phyloP scores from a whole-genome alignment of 257 asterid genomes.

The Pogostemon cablin region DNA sequence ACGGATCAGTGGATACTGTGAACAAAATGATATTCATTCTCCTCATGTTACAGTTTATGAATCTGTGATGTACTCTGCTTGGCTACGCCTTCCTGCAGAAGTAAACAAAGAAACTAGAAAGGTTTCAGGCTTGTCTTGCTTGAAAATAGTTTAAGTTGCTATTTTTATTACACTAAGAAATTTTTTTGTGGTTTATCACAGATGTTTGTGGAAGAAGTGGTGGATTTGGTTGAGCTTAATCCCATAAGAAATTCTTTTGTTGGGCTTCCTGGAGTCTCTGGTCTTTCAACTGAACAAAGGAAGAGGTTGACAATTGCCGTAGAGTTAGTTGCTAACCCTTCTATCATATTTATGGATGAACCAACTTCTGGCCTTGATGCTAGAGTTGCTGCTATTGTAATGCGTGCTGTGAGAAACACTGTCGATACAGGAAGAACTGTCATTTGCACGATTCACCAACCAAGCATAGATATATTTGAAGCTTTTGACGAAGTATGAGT shows the following conservation, averaged over 20 bases:
- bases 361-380: constrained; percentile 70
- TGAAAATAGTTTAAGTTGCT: too few relatives aligned
- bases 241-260: constrained; percentile 45
- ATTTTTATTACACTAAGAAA: too few relatives aligned
- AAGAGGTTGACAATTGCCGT: constrained; percentile 63
- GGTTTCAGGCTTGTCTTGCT: constrained; percentile 25
- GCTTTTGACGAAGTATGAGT: too few relatives aligned
- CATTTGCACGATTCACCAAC: not conserved
- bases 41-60: constrained; percentile 63
- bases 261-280: constrained; percentile 62
- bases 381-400: constrained; percentile 68
- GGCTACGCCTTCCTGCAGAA: constrained; percentile 61
- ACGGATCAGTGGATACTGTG: constrained; percentile 62
- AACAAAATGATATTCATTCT: constrained; percentile 59
- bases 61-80: constrained; percentile 62
- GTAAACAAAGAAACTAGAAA: constrained; percentile 38
- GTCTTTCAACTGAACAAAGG: constrained; percentile 69
- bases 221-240: constrained; percentile 56
- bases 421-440: constrained; percentile 63
- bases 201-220: constrained; percentile 61
- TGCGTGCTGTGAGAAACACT: constrained; percentile 54
- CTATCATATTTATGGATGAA: constrained; percentile 66
- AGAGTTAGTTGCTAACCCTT: constrained; percentile 64
- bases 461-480: too few relatives aligned
- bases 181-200: constrained; percentile 16